Evolutionary conservation across 495 filamentous ascomycete genomes (phyloP).

Genomic region (Podospora appendiculata): DNA sequence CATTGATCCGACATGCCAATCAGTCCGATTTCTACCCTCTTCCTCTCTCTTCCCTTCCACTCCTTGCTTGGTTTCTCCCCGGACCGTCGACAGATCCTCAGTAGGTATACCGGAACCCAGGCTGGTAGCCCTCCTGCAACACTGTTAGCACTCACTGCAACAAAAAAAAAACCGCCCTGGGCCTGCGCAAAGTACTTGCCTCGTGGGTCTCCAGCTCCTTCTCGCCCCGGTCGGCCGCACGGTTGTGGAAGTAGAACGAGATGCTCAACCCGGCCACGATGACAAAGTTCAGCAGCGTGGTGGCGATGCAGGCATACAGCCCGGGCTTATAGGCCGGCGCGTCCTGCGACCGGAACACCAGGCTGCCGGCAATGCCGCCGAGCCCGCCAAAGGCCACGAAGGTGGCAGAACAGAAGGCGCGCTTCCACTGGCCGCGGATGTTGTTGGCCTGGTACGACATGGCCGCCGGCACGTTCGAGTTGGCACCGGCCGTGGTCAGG

Average conservation of each 20-base stretch:
- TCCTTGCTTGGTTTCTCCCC: not conserved
- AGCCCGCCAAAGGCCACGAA: constrained; percentile 52
- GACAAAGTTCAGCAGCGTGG: constrained; percentile 25
- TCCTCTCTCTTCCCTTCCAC: not conserved
- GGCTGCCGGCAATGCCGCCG: constrained; percentile 51
- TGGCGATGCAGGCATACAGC: constrained; percentile 37
- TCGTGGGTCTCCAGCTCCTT: constrained; percentile 34
- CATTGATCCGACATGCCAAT: too few relatives aligned
- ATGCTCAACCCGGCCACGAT: constrained; percentile 25
- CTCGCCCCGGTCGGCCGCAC: constrained; percentile 36
- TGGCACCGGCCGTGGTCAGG: constrained; percentile 50
- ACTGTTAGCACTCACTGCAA: constrained; percentile 7
- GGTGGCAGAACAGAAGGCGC: constrained; percentile 52
- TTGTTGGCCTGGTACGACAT: constrained; percentile 65
- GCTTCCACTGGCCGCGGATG: constrained; percentile 60
- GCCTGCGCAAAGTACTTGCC: constrained; percentile 17
- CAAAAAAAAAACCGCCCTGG: not conserved
- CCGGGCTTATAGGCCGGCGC: constrained; percentile 32
- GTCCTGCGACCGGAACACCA: constrained; percentile 45
- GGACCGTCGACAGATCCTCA: constrained; percentile 2
- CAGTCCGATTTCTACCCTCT: too few relatives aligned
- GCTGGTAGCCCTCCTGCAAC: constrained; percentile 31
- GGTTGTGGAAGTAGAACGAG: constrained; percentile 26
- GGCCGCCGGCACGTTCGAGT: constrained; percentile 50
- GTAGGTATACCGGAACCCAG: constrained; percentile 41